These are phyloP conservation scores for Mortierella sp. DNA, from an alignment of 371 early-diverging fungal genomes.

Conservation along the genomic window DNA sequence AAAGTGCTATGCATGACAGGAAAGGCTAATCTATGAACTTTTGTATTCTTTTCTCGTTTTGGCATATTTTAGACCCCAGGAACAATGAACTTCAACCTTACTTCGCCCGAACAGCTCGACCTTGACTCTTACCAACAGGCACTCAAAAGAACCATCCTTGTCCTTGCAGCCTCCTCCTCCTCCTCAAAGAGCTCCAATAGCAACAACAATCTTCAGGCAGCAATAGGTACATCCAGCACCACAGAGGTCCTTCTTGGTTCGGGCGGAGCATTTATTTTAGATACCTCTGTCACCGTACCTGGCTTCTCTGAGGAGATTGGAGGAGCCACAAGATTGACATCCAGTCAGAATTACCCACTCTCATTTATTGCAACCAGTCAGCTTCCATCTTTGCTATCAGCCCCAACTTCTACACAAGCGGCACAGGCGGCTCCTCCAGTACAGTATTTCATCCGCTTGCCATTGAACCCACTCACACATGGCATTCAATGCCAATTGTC, in stretches of 20 bases:
- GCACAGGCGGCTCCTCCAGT: neutral
- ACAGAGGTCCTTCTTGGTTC: slow-evolving; percentile 14
- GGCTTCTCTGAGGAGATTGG: neutral
- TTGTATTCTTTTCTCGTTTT: neutral
- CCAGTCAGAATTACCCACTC: slow-evolving; percentile 24
- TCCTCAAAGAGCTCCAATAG: neutral
- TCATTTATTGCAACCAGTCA: slow-evolving; percentile 26
- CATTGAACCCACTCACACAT: slow-evolving; percentile 31
- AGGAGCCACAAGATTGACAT: neutral
- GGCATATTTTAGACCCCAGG: slow-evolving; percentile 20
- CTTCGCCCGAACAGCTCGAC: slow-evolving; percentile 36
- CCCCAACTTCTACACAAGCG: neutral
- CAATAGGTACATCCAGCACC: neutral
- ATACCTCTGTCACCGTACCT: slow-evolving; percentile 12
- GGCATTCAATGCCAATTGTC: slow-evolving; percentile 39
- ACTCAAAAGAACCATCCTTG: slow-evolving; percentile 19
- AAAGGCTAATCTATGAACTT: neutral
- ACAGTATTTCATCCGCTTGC: slow-evolving; percentile 31
- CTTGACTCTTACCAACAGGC: slow-evolving; percentile 29
- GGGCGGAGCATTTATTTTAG: slow-evolving; percentile 25
- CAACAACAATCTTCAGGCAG: neutral
- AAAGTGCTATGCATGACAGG: too few species aligned
- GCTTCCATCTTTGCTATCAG: slow-evolving; percentile 2
- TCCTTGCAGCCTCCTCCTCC: neutral
- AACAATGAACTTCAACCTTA: slow-evolving; percentile 34